phyloP scores from a whole-genome alignment of 192 early-diverging fungal genomes.

The Entophlyctis luteolus region DNA sequence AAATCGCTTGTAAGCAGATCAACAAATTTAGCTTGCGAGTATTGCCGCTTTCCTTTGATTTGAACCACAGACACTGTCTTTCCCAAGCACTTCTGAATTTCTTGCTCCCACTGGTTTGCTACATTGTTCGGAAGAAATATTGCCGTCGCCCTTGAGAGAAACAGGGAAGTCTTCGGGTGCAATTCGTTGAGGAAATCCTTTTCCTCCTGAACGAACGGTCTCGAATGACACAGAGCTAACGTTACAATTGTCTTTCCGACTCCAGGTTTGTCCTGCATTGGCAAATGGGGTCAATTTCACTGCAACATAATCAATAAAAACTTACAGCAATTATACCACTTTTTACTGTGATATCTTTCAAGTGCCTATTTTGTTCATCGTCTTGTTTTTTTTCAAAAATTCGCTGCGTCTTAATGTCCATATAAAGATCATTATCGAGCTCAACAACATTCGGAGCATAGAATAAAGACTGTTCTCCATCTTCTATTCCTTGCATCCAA shows the following conservation, averaged over 20 bases:
- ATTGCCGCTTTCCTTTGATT: constrained; percentile 22
- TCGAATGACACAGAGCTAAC: constrained; percentile 19
- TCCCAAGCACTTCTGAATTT: constrained; percentile 26
- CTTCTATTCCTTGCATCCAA: constrained; percentile 22
- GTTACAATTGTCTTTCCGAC: constrained; percentile 30
- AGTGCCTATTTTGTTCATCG: no score
- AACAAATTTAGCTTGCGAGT: not conserved
- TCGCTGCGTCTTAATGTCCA: no score
- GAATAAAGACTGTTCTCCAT: not conserved
- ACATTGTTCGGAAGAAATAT: constrained; percentile 11
- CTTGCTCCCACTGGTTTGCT: constrained; percentile 10
- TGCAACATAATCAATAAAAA: not conserved
- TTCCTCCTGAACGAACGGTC: not conserved
- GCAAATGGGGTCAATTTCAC: not conserved
- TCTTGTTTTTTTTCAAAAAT: no score
- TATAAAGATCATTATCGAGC: not conserved
- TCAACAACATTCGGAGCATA: constrained; percentile 3
- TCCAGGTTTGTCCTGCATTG: constrained; percentile 22
- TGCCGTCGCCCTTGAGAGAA: constrained; percentile 10
- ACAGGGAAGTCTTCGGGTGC: not conserved
- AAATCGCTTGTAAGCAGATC: not conserved
- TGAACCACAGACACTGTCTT: not conserved
- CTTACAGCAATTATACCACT: constrained; percentile 28
- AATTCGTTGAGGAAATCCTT: no score
- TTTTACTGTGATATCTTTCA: not conserved